A percentile compares a stretch with the other conserved stretches of the same genome.
Conservation (phyloP, 345 rosid genomes). For the Acer saccharum region DNA sequence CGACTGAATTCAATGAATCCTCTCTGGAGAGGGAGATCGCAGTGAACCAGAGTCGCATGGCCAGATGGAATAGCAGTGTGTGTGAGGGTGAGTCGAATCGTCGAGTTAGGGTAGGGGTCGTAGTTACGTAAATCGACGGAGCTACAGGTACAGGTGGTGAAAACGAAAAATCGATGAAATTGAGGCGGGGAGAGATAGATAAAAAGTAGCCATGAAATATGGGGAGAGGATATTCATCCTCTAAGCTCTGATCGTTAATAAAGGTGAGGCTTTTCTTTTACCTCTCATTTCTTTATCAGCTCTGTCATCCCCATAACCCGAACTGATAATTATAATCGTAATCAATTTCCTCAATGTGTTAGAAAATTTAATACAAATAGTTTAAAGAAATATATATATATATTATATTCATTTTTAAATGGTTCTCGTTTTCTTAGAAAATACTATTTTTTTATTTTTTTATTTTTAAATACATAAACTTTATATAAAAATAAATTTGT, state of each 20-base stretch:
- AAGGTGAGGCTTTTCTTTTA: neutral
- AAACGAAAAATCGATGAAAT: constrained; percentile 21
- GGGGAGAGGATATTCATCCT: neutral
- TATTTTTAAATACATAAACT: too few species aligned
- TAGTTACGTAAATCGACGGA: neutral
- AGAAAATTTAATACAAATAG: too few species aligned
- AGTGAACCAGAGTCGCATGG: constrained; percentile 82
- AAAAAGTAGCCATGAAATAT: constrained; percentile 8
- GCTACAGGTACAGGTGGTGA: neutral
- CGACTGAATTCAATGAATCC: constrained; percentile 40
- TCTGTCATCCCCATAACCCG: too few species aligned
- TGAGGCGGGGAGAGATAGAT: constrained; percentile 9
- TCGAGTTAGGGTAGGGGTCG: constrained; percentile 8
- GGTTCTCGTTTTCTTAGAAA: too few species aligned
- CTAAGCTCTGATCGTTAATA: too few species aligned
- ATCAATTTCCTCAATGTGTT: too few species aligned
- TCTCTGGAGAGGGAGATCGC: constrained; percentile 68
- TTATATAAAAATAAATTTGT: too few species aligned
- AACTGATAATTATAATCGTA: too few species aligned
- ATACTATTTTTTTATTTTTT: too few species aligned
- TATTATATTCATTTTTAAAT: too few species aligned
- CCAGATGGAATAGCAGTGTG: constrained; percentile 36
- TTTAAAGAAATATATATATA: too few species aligned
- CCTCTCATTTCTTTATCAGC: neutral
- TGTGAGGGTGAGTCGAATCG: constrained; percentile 19